Percentiles rank a stretch among this genome's conserved stretches.
Evolutionary conservation across 2,329 filamentous ascomycete genomes (phyloP).

Genomic region (Claviceps pusilla): DNA sequence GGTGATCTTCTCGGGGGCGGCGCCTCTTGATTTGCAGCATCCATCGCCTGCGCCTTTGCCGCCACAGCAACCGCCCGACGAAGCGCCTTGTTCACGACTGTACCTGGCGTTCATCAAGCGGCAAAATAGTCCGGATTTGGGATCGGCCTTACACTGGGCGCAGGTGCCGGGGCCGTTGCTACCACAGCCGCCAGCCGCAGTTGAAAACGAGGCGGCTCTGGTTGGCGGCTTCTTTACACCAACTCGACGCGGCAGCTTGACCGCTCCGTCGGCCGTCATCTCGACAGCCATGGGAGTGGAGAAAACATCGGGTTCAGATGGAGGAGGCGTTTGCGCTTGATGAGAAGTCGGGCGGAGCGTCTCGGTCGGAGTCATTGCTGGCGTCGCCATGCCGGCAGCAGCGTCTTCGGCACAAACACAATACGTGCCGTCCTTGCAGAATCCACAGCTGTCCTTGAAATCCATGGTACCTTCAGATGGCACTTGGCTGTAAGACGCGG

Average conservation of each 20-base stretch:
- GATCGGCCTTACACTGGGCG: slow-evolving; percentile 61
- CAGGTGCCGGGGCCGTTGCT: slow-evolving; percentile 64
- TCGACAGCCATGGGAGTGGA: slow-evolving; percentile 39
- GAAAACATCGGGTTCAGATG: slow-evolving; percentile 45
- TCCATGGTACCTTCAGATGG: slow-evolving; percentile 24
- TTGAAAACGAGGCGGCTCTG: slow-evolving; percentile 10
- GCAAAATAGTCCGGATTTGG: slow-evolving; percentile 70
- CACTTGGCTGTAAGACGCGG: slow-evolving; percentile 12
- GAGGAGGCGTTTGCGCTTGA: slow-evolving; percentile 42
- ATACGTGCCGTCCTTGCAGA: slow-evolving; percentile 68
- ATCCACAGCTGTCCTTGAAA: slow-evolving; percentile 59
- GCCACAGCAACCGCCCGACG: slow-evolving; percentile 39
- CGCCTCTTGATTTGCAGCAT: slow-evolving; percentile 40
- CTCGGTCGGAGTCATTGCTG: slow-evolving; percentile 25
- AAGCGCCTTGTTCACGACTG: slow-evolving; percentile 24
- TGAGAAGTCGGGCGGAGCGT: slow-evolving; percentile 26
- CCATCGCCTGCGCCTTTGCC: slow-evolving; percentile 43
- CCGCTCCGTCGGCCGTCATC: slow-evolving; percentile 42
- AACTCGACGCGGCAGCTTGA: slow-evolving; percentile 39
- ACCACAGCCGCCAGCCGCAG: slow-evolving; percentile 27
- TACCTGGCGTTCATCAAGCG: slow-evolving; percentile 59
- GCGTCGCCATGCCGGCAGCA: slow-evolving; percentile 22
- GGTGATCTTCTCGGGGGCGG: slow-evolving; percentile 19
- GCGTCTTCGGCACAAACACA: slow-evolving; percentile 63
- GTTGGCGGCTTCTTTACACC: slow-evolving; percentile 9